Conservation (phyloP, 164 flowering plant species). For the Magnolia changhungtana region DNA sequence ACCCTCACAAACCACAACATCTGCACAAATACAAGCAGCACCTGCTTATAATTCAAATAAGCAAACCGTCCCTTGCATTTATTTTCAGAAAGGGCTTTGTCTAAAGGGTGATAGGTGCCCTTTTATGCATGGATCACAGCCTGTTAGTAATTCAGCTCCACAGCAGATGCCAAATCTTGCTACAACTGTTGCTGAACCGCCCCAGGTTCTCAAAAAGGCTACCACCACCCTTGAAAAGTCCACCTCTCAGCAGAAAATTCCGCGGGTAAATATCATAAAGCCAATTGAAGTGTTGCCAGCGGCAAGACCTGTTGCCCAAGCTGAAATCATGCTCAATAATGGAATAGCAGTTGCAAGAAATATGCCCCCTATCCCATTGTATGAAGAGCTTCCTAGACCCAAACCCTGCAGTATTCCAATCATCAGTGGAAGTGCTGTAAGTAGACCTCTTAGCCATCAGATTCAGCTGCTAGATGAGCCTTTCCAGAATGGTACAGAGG, state of each 20-base stretch:
- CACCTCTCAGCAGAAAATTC: slow-evolving; percentile 35
- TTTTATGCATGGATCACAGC: slow-evolving; percentile 47
- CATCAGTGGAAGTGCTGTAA: slow-evolving; percentile 34
- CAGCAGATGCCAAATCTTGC: slow-evolving; percentile 23
- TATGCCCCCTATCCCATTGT: slow-evolving; percentile 9
- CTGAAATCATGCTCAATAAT: slow-evolving; percentile 25
- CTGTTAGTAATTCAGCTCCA: slow-evolving; percentile 30
- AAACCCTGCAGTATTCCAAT: slow-evolving; percentile 22
- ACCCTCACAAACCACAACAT: slow-evolving; percentile 25
- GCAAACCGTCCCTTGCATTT: slow-evolving; percentile 67
- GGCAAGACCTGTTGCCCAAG: slow-evolving; percentile 23
- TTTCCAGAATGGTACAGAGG: slow-evolving; percentile 55
- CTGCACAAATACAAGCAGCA: slow-evolving; percentile 21
- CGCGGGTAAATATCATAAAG: slow-evolving; percentile 31
- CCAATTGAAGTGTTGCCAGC: slow-evolving; percentile 23
- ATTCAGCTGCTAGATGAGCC: slow-evolving; percentile 36
- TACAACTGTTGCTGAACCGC: slow-evolving; percentile 27
- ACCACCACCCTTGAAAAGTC: slow-evolving; percentile 33
- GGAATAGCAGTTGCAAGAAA: slow-evolving; percentile 18
- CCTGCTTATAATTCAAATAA: slow-evolving; percentile 36
- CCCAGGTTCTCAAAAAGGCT: slow-evolving; percentile 31
- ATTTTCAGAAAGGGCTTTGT: slow-evolving; percentile 77
- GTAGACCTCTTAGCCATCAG: slow-evolving; percentile 30
- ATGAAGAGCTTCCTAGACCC: slow-evolving; percentile 31
- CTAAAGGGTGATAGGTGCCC: slow-evolving; percentile 82